phyloP scores from a whole-genome alignment of 129 eudicot genomes.

The Arctium lappa region DNA sequence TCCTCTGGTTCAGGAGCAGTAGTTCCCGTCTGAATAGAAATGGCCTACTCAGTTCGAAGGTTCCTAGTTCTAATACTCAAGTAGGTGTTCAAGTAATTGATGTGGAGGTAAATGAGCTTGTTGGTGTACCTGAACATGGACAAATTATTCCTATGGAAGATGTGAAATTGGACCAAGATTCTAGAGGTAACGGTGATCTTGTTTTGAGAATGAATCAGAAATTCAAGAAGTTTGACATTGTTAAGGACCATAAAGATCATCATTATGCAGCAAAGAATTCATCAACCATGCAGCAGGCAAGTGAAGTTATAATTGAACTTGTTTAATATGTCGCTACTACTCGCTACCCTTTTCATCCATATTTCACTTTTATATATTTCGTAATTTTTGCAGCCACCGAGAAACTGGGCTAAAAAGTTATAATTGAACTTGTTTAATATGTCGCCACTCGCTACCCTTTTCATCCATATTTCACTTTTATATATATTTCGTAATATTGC shows the following conservation, averaged over 20 bases:
- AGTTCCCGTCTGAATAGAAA: not conserved
- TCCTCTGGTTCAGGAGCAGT: slow-evolving; percentile 2
- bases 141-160: too few species aligned
- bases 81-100: not conserved
- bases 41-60: too few species aligned
- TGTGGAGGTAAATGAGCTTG: not conserved
- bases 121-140: not conserved
- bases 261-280: slow-evolving; percentile 30
- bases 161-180: too few species aligned
- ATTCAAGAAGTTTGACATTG: too few species aligned
- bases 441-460: not conserved
- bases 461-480: not conserved
- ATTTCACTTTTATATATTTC: not conserved
- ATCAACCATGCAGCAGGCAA: slow-evolving; percentile 41
- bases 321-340: not conserved
- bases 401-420: slow-evolving; percentile 61
- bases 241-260: slow-evolving; percentile 69
- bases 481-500: slow-evolving; percentile 5
- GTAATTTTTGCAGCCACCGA: slow-evolving; percentile 45
- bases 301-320: not conserved
- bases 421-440: not conserved
- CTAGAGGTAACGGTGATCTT: too few species aligned
- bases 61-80: not conserved
- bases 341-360: not conserved
- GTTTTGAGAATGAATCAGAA: too few species aligned